Evolutionary conservation across 2,329 filamentous ascomycete genomes (phyloP).

Genomic region (Lasiodiplodia sp.): DNA sequence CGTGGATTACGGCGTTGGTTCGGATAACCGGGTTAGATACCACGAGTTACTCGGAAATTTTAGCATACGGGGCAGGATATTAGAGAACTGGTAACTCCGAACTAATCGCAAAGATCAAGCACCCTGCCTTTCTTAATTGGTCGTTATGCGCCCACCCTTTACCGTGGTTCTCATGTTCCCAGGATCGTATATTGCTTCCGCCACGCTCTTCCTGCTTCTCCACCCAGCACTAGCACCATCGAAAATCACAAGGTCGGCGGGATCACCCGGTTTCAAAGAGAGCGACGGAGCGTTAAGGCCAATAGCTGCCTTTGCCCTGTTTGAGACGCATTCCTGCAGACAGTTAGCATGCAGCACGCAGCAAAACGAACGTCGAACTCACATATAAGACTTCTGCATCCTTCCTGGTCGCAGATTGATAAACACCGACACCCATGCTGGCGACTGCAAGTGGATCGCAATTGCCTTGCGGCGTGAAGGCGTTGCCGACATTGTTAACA

Average conservation of each 20-base stretch:
- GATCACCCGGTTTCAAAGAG: slow-evolving; percentile 44
- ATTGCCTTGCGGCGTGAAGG: slow-evolving; percentile 74
- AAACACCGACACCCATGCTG: slow-evolving; percentile 69
- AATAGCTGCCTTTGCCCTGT: slow-evolving; percentile 54
- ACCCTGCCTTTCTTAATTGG: neutral
- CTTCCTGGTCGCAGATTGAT: slow-evolving; percentile 68
- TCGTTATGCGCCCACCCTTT: slow-evolving; percentile 34
- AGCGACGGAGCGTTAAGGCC: slow-evolving; percentile 40
- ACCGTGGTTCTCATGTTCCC: slow-evolving; percentile 33
- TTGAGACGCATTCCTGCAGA: slow-evolving; percentile 58
- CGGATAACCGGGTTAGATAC: neutral
- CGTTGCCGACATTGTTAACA: slow-evolving; percentile 77
- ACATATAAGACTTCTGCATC: slow-evolving; percentile 67
- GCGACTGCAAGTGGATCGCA: slow-evolving; percentile 71
- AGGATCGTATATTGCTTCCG: slow-evolving; percentile 56
- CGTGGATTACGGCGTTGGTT: neutral
- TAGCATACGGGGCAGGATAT: neutral
- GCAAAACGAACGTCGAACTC: slow-evolving; percentile 39
- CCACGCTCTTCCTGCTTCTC: slow-evolving; percentile 51
- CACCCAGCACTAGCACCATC: slow-evolving; percentile 46
- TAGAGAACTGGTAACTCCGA: neutral
- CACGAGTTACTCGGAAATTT: neutral
- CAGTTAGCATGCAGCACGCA: slow-evolving; percentile 33
- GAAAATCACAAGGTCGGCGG: slow-evolving; percentile 54
- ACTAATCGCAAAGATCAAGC: neutral